A percentile compares a stretch with the other conserved stretches of the same genome.
phyloP scores from a whole-genome alignment of 768 basidiomycete species.

The Punctularia strigosozonata region DNA sequence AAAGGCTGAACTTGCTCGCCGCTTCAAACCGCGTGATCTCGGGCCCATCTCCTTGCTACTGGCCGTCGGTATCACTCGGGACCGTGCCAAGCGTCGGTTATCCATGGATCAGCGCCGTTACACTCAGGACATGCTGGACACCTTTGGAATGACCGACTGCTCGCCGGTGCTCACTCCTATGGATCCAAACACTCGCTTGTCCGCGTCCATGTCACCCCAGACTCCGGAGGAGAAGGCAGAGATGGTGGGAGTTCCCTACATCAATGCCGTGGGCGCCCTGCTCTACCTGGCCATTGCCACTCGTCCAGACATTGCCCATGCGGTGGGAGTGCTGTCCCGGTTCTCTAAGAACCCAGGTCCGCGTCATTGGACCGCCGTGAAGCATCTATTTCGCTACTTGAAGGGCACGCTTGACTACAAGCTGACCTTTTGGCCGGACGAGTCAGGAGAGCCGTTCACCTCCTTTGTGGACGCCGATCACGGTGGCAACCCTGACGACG shows the following conservation, averaged over 20 bases:
- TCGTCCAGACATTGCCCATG: conserved; percentile 27
- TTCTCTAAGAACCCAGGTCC: conserved; percentile 20
- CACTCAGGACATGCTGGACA: conserved; percentile 8
- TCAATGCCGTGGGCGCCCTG: conserved; percentile 19
- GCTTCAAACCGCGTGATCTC: conserved; percentile 20
- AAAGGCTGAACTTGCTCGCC: conserved; percentile 12
- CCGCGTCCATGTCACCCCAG: conserved; percentile 2
- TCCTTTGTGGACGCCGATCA: conserved; percentile 18
- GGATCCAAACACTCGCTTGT: neutral
- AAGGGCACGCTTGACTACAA: conserved; percentile 15
- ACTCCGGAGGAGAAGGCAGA: neutral
- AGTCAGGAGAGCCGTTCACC: conserved; percentile 2
- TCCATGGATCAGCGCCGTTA: conserved; percentile 18
- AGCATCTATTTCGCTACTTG: conserved; percentile 29
- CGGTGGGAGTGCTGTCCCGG: conserved; percentile 20
- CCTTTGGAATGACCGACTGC: neutral
- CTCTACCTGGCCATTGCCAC: conserved; percentile 22
- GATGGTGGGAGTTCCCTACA: conserved; percentile 11
- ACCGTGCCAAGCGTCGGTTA: conserved; percentile 10
- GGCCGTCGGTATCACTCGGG: conserved; percentile 18
- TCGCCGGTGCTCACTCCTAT: conserved; percentile 3
- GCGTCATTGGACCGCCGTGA: conserved; percentile 25
- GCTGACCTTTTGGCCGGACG: conserved; percentile 10
- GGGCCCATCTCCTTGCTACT: conserved; percentile 19
- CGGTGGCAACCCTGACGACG: conserved; percentile 11